Conservation (phyloP, 2,329 filamentous ascomycete genomes). For the Diaporthe australafricana region DNA sequence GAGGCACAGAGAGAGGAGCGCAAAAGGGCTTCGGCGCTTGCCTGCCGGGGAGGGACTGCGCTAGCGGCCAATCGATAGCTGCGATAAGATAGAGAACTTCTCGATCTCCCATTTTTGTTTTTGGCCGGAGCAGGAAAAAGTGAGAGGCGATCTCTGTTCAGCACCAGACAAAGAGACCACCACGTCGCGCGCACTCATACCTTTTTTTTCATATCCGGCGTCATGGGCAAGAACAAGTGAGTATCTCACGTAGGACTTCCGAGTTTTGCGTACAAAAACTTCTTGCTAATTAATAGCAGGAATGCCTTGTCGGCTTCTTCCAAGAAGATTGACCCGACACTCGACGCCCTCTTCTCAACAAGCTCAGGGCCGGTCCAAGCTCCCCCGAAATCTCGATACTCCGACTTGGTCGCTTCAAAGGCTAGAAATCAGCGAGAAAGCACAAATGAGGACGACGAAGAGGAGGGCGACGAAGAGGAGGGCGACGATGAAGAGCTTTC, state of each 20-base stretch:
- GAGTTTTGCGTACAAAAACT: background rate
- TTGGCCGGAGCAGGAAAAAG: conserved; percentile 21
- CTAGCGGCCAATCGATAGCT: conserved; percentile 33
- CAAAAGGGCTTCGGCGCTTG: conserved; percentile 13
- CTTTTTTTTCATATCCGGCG: background rate
- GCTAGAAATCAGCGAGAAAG: conserved; percentile 41
- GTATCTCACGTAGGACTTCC: background rate
- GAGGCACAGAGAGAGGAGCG: conserved; percentile 2
- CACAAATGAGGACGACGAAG: conserved; percentile 40
- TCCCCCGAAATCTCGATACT: conserved; percentile 59
- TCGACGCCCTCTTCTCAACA: conserved; percentile 77
- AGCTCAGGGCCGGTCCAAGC: conserved; percentile 73
- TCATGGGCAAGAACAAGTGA: conserved; percentile 36
- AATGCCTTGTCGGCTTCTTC: conserved; percentile 56
- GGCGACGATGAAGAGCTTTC: conserved; percentile 41
- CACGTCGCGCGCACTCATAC: background rate
- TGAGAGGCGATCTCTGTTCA: conserved; percentile 13
- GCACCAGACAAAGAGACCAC: background rate
- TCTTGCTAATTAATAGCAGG: conserved; percentile 44
- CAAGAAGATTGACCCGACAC: conserved; percentile 73
- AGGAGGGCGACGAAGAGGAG: conserved; percentile 42
- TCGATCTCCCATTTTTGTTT: conserved; percentile 22
- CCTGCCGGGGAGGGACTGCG: conserved; percentile 19
- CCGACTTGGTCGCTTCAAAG: conserved; percentile 48
- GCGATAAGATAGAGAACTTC: conserved; percentile 20